Evolutionary conservation across 192 early-diverging fungal genomes (phyloP), one percentile per base, ranked within the genome.

Genomic region (Entrophospora sp.): DNA sequence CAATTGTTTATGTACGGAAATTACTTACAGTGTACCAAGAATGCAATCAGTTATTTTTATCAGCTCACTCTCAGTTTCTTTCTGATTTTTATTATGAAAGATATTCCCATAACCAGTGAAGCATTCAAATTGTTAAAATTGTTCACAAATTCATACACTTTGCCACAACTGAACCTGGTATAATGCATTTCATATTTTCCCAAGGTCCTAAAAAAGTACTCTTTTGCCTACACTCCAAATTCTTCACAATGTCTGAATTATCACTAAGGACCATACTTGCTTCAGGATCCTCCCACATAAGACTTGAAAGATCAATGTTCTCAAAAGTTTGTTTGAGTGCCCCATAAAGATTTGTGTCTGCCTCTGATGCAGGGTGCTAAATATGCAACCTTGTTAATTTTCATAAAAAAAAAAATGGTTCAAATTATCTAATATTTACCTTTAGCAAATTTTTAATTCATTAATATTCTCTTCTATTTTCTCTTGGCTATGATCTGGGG

Each of bases 131-230:
- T n/a, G n/a, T 46, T 46, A 46, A 46, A 46, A 46, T 46, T 46
- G 18, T 22, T 46, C 18, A 46, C 6, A 46, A 46, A 46, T 12
- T 46, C 44, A n/a, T 18, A 34, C 53, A 56, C 53, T 28, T 56
- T 18, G 16, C 37, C 2, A 38, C 25, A 61, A 30, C 42, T 32
- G 27, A 61, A 28, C 27, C 42, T 12, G 25, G 42, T 7, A 61
- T 44, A 61, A 1, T n/a, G 31, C 60, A 61, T 61, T 45, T 61
- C 42, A 61, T 61, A 45, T 61, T 61, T 18, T 61, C 25, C 42
- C 25, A 12, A 5, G 60, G 42, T 61, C 45, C 60, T 42, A 61
- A 61, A 61, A 61, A 61, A 44, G 13, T 32, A 28, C 18, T 27
- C 60, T 61, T 30, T 56, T 22, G 42, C 27, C 42, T 61, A 45